A percentile compares a stretch with the other conserved stretches of the same genome.
Conservation (phyloP, 176 grass and related monocot genomes). For the Echinochloa phyllopogon region DNA sequence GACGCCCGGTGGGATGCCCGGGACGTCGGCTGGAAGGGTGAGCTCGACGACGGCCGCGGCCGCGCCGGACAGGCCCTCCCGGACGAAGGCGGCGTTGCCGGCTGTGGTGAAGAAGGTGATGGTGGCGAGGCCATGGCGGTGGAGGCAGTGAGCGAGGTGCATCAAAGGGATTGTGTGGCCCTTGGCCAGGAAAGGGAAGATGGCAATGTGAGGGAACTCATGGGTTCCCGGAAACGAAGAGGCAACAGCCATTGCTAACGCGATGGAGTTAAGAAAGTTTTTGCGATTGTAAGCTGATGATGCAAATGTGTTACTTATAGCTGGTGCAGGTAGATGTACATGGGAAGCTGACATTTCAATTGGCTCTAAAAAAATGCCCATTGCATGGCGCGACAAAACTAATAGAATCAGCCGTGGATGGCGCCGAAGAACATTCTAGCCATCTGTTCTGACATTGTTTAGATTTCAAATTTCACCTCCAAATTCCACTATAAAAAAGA, state of each 20-base stretch:
- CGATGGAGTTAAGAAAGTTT: background rate
- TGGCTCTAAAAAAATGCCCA: background rate
- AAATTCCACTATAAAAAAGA: too few relatives aligned
- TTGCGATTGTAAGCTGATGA: background rate
- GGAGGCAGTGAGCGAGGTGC: slow-evolving; percentile 61
- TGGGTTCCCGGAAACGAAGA: background rate
- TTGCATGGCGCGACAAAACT: background rate
- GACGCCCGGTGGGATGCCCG: slow-evolving; percentile 44
- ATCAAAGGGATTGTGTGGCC: slow-evolving; percentile 75
- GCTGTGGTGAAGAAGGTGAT: slow-evolving; percentile 72
- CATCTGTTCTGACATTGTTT: too few relatives aligned
- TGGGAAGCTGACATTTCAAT: background rate
- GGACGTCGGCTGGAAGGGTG: slow-evolving; percentile 42
- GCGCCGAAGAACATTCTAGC: too few relatives aligned
- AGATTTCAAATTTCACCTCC: too few relatives aligned
- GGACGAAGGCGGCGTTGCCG: slow-evolving; percentile 61
- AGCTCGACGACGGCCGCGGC: slow-evolving; percentile 52
- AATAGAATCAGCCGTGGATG: background rate
- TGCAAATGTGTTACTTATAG: slow-evolving; percentile 2
- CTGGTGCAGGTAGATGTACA: background rate
- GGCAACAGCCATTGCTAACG: slow-evolving; percentile 4
- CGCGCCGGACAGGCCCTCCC: slow-evolving; percentile 32
- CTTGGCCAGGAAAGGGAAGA: slow-evolving; percentile 76
- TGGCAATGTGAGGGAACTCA: slow-evolving; percentile 53
- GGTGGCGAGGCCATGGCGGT: slow-evolving; percentile 47